A percentile compares a stretch with the other conserved stretches of the same genome.
These are phyloP conservation scores for Coniosporium tulheliwenetii DNA, from an alignment of 2,329 filamentous ascomycete genomes.

Conservation along the genomic window DNA sequence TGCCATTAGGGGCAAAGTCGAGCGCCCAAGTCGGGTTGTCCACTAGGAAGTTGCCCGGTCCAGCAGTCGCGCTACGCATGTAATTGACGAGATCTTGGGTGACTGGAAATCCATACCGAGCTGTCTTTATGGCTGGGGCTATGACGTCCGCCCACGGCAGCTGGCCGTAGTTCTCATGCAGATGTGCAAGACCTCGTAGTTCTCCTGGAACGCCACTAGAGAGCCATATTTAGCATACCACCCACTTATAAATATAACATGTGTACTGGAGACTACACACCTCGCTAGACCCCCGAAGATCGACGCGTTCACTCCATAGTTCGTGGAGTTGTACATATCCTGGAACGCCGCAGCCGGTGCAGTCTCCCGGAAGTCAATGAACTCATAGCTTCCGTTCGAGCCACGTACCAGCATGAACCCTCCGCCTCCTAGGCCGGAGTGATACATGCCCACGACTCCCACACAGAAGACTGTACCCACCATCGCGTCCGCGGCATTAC, in stretches of 20 bases:
- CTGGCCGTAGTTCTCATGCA: slow-evolving; percentile 56
- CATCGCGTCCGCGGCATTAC: slow-evolving; percentile 33
- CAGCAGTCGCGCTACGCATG: slow-evolving; percentile 41
- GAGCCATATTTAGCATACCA: slow-evolving; percentile 1
- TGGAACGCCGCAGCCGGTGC: slow-evolving; percentile 68
- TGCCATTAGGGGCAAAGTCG: slow-evolving; percentile 79
- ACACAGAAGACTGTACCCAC: slow-evolving; percentile 32
- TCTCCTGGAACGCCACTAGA: slow-evolving; percentile 54
- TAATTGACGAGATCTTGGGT: slow-evolving; percentile 60
- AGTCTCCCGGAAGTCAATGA: slow-evolving; percentile 79
- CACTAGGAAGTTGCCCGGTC: slow-evolving; percentile 49
- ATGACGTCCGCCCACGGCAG: slow-evolving; percentile 46
- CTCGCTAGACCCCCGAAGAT: slow-evolving; percentile 52
- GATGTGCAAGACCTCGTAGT: slow-evolving; percentile 60
- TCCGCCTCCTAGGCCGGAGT: slow-evolving; percentile 65
- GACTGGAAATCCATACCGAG: slow-evolving; percentile 58
- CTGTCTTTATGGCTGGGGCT: slow-evolving; percentile 56
- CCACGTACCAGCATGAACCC: slow-evolving; percentile 76
- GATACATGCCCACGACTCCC: slow-evolving; percentile 33
- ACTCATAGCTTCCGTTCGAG: slow-evolving; percentile 61
- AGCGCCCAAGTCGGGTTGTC: slow-evolving; percentile 66
- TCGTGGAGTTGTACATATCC: slow-evolving; percentile 69
- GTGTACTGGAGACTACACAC: slow-evolving; percentile 2
- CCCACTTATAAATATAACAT: neutral
- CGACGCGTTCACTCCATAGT: slow-evolving; percentile 32